Evolutionary conservation across 352 stramenopile species (phyloP), one percentile per base, ranked within the genome.

Genomic region (Pythium apleroticum): DNA sequence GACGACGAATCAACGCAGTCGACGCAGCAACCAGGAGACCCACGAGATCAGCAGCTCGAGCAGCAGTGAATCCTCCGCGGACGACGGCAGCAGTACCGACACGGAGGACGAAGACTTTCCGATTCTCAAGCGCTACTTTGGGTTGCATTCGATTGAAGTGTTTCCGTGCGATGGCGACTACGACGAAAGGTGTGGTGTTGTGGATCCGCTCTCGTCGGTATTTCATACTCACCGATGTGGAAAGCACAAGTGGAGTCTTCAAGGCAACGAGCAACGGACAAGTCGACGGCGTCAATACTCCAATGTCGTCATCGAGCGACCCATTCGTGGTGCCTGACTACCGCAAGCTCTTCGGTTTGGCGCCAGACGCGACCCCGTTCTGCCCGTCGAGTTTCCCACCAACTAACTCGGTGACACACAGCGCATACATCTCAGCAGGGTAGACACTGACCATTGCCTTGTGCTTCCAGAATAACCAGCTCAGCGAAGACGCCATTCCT

Each of bases 61-160:
- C 11, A 39, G 33, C 33, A 55, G 56, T 30, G 49, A 57, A 39
- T 41, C 31, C 0, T 56, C 60, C n/a, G 20, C 37, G 10, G 41
- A 4, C 27, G 52, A 28, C 45, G 22, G 28, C 39, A 66, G 50
- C 27, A 52, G 54, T n/a, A 66, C 39, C 24, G 60, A 66, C 25
- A 54, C 50, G 11, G 60, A 66, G 17, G 60, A 66, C 11, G 60
- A 66, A 31, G 60, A 60, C 12, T 8, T 66, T 3, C 52, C 53
- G 17, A 22, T 57, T 0, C 31, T 68, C 17, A 61, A 49, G 50
- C 45, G 25, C 19, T 68, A 55, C 43, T 57, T n/a, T 17, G 52
- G 27, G 24, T 25, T 60, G 24, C 52, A 20, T 4, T 52, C 25
- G 25, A 12, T 66, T n/a, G 17, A 39, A 19, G 20, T 48, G 12